These are phyloP conservation scores for Cryptococcus wingfieldii DNA, from an alignment of 1,284 basidiomycete species.

Conservation along the genomic window DNA sequence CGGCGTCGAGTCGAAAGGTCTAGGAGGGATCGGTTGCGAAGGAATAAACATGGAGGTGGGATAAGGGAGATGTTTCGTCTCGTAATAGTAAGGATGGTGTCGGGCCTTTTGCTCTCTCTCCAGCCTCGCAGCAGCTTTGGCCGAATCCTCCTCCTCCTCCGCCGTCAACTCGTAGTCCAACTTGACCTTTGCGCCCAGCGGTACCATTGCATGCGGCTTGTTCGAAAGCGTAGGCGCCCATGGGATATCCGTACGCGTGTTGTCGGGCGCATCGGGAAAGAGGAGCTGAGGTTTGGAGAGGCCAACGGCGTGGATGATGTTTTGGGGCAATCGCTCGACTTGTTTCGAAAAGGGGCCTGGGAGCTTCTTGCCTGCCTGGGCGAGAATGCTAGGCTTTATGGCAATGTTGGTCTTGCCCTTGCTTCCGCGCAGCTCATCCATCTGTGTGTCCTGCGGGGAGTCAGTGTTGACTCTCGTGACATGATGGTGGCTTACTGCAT, in stretches of 20 bases:
- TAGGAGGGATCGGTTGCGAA: constrained; percentile 52
- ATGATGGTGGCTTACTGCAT: constrained; percentile 58
- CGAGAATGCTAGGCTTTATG: constrained; percentile 25
- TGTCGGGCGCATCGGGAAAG: constrained; percentile 62
- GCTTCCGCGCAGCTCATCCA: constrained; percentile 73
- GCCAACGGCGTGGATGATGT: constrained; percentile 64
- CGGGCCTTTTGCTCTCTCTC: constrained; percentile 11
- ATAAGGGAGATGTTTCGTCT: constrained; percentile 67
- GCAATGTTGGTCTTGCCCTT: constrained; percentile 56
- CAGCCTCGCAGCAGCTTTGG: constrained; percentile 4
- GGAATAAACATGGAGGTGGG: constrained; percentile 64
- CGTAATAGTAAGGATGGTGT: constrained; percentile 75
- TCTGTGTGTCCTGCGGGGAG: constrained; percentile 62
- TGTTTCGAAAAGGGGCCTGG: constrained; percentile 29
- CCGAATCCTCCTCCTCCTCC: constrained; percentile 17
- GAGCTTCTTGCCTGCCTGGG: constrained; percentile 29
- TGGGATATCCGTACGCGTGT: constrained; percentile 52
- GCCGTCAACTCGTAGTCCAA: constrained; percentile 16
- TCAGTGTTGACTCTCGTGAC: background rate
- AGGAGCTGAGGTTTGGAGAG: constrained; percentile 72
- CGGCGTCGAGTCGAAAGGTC: constrained; percentile 63
- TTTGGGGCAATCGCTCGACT: constrained; percentile 21
- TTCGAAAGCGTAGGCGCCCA: constrained; percentile 59
- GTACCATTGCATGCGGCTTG: constrained; percentile 75
- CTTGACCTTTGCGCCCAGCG: constrained; percentile 54